Conservation (phyloP, 2,329 filamentous ascomycete genomes). For the Ceratocystis harringtonii region DNA sequence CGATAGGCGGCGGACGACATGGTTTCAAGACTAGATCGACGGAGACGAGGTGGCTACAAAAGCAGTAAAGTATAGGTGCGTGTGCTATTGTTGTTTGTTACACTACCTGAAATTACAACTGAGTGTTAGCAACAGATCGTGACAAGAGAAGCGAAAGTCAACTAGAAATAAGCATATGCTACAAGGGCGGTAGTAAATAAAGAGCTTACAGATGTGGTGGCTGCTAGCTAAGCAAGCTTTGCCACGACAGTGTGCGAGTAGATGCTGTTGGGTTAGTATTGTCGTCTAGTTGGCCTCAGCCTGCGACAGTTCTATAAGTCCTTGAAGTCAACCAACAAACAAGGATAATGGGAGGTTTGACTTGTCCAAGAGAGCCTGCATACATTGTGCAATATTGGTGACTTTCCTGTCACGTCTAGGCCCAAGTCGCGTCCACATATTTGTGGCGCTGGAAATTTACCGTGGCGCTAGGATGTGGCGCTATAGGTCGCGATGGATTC, state of each 20-base stretch:
- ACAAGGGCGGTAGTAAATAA: background rate
- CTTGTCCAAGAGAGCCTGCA: no score
- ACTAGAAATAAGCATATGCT: background rate
- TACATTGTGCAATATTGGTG: no score
- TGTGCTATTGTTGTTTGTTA: background rate
- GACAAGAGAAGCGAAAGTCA: background rate
- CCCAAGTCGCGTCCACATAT: conserved; percentile 3
- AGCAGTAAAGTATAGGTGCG: no score
- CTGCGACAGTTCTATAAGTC: no score
- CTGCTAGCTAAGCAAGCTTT: no score
- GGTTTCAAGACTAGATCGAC: background rate
- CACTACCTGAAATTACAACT: background rate
- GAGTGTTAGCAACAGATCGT: background rate
- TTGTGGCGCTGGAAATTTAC: background rate
- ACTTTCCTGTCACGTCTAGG: background rate
- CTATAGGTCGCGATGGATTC: conserved; percentile 7
- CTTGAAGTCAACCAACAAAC: no score
- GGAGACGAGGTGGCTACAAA: background rate
- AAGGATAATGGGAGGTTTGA: no score
- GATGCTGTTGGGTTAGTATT: background rate
- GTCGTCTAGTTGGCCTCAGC: no score
- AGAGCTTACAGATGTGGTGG: background rate
- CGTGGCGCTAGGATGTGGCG: background rate
- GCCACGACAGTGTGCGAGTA: background rate
- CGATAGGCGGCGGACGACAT: conserved; percentile 6